Evolutionary conservation across 176 grass and related monocot species (phyloP).

Genomic region (Oryza meyeriana): DNA sequence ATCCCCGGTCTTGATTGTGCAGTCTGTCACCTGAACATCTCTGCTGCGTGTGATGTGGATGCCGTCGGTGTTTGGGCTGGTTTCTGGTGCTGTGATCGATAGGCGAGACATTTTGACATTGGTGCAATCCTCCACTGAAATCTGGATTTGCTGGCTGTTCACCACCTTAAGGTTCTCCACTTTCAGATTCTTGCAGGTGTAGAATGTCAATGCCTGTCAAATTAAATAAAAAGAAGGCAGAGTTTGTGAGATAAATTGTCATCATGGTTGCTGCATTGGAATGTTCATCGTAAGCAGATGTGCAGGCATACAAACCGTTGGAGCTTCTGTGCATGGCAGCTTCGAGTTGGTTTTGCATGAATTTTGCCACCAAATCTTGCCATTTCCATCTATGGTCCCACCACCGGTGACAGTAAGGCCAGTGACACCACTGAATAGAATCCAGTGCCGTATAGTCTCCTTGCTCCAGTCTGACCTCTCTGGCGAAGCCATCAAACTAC

Average conservation of each 20-base stretch:
- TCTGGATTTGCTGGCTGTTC: slow-evolving; percentile 34
- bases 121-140: slow-evolving; percentile 3
- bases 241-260: neutral
- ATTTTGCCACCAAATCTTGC: slow-evolving; percentile 60
- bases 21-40: slow-evolving; percentile 15
- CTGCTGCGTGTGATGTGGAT: slow-evolving; percentile 14
- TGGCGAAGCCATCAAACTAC: slow-evolving; percentile 51
- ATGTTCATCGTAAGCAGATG: neutral
- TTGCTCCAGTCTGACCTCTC: slow-evolving; percentile 38
- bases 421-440: slow-evolving; percentile 12
- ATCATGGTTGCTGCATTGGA: neutral
- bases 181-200: slow-evolving; percentile 40
- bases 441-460: slow-evolving; percentile 34
- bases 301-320: neutral
- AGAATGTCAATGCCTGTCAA: slow-evolving; percentile 31
- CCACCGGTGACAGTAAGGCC: slow-evolving; percentile 50
- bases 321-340: neutral
- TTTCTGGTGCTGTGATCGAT: slow-evolving; percentile 4
- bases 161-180: slow-evolving; percentile 14
- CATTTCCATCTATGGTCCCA: slow-evolving; percentile 55
- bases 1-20: slow-evolving; percentile 29
- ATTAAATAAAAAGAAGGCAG: neutral
- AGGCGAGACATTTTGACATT: neutral
- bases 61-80: slow-evolving; percentile 21
- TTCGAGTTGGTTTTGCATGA: slow-evolving; percentile 47